These are phyloP conservation scores for Phylloporus sp. DNA, from an alignment of 768 basidiomycete genomes.

Conservation along the genomic window DNA sequence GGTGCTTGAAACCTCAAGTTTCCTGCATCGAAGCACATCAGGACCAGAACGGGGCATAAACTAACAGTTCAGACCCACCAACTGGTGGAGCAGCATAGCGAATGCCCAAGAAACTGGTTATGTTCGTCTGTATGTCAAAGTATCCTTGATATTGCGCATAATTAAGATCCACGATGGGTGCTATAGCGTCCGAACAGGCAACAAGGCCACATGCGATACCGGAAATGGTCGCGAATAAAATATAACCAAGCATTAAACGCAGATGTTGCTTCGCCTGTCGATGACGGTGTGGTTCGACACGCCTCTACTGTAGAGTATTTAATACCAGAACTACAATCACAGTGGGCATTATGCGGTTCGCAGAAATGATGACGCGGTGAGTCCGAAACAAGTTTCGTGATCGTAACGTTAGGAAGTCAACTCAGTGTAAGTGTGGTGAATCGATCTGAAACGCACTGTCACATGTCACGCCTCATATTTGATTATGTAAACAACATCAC, in stretches of 20 bases:
- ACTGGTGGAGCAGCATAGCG: slow-evolving; percentile 51
- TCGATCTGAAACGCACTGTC: no score
- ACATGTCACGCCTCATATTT: no score
- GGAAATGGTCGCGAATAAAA: background rate
- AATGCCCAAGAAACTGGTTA: slow-evolving; percentile 26
- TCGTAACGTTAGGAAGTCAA: no score
- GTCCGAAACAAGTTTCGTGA: no score
- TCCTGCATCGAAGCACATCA: slow-evolving; percentile 10
- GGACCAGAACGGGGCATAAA: background rate
- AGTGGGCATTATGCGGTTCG: no score
- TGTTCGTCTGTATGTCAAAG: slow-evolving; percentile 17
- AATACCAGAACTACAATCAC: no score
- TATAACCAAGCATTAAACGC: background rate
- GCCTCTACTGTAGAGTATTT: no score
- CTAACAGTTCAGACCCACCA: slow-evolving; percentile 29
- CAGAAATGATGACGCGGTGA: no score
- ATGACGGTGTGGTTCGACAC: no score
- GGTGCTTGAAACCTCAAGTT: slow-evolving; percentile 29
- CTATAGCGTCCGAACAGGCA: background rate
- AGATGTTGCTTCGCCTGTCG: no score
- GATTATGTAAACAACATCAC: no score
- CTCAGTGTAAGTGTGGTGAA: no score
- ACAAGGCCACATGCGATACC: background rate
- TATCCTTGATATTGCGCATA: slow-evolving; percentile 30
- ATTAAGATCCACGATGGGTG: slow-evolving; percentile 25